Evolutionary conservation across 2,329 filamentous ascomycete species (phyloP), one percentile per base, ranked within the genome.

Genomic region (Curvularia lunata): DNA sequence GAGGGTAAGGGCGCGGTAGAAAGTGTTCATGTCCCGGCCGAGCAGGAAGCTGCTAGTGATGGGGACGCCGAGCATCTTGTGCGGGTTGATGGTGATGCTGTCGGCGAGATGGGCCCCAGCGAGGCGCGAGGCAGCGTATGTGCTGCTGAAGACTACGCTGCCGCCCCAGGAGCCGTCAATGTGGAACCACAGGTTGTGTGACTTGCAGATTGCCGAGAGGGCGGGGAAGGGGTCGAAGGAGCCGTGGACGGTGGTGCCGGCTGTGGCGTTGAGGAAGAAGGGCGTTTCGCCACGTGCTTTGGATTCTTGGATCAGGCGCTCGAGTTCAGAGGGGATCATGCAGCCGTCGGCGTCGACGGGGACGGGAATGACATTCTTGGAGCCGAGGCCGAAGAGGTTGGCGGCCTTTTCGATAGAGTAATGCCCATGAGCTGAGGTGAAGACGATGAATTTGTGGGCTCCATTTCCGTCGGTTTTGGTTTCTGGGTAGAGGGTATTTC

Each of bases 1-100:
- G 2, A 97, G 84, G 2, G 91, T 96, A 78, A 97, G 97, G 12
- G 92, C 92, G 46, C 79, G 81, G 75, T 95, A 90, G 75, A 98
- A 96, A 23, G 89, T 80, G 54, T 83, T 81, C 72, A 96, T 78
- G 73, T 98, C 93, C 1, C 85, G 84, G 0, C 86, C 88, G 12
- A 99, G 84, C 4, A 99, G 84, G 80, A 96, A 97, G 0, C 90
- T 93, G 79, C 93, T 98, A 0, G 93, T 97, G 40, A 96, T 81
- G 0, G 95, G 94, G 2, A 92, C 91, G 57, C 91, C 91, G 73
- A 98, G 85, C 95, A 98, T 98, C 80, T 98, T 98, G 80, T 99
- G 95, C 56, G 95, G 93, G 77, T 96, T 98, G 53, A 97, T 85
- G 1, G 92, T 91, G 38, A 98, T 81, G 13, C 88, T 91, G 77